Conservation (phyloP, 371 early-diverging fungal genomes). For the Smittium culicis region DNA sequence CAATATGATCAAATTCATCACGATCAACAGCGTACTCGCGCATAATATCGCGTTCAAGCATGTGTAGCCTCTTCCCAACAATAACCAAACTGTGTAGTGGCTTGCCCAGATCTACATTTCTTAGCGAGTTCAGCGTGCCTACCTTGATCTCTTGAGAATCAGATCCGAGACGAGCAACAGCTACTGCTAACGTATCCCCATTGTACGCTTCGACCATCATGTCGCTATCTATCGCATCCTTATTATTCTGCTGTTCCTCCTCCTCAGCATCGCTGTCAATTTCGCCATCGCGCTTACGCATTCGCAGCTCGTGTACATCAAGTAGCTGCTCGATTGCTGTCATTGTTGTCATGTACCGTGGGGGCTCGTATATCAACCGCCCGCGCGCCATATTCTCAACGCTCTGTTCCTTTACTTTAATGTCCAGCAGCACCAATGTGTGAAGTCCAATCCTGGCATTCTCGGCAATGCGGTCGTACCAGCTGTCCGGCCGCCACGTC, state of each 20-base stretch:
- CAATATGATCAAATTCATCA: slow-evolving; percentile 5
- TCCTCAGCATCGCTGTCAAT: too few species aligned
- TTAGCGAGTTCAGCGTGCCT: slow-evolving; percentile 76
- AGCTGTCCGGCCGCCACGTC: slow-evolving; percentile 76
- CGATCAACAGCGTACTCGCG: slow-evolving; percentile 51
- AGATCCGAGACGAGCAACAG: slow-evolving; percentile 83
- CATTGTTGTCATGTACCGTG: slow-evolving; percentile 96
- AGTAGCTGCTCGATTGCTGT: slow-evolving; percentile 85
- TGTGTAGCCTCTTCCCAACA: slow-evolving; percentile 76
- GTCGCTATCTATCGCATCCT: too few species aligned
- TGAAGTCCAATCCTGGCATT: slow-evolving; percentile 82
- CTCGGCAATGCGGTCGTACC: slow-evolving; percentile 83
- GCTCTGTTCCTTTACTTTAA: slow-evolving; percentile 97
- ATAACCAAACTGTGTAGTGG: slow-evolving; percentile 95
- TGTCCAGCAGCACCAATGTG: slow-evolving; percentile 93
- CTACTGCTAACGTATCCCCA: slow-evolving; percentile 74
- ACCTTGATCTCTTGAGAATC: slow-evolving; percentile 69
- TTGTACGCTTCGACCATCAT: too few species aligned
- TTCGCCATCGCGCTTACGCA: too few species aligned
- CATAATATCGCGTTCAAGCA: slow-evolving; percentile 84
- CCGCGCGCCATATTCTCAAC: slow-evolving; percentile 69
- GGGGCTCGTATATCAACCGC: slow-evolving; percentile 87
- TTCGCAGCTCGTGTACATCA: slow-evolving; percentile 69
- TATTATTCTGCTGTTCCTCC: too few species aligned
- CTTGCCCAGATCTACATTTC: slow-evolving; percentile 75